Evolutionary conservation across 805 yeast genomes (phyloP), one percentile per base, ranked within the genome.

Genomic region (Cyberlindnera japonica): DNA sequence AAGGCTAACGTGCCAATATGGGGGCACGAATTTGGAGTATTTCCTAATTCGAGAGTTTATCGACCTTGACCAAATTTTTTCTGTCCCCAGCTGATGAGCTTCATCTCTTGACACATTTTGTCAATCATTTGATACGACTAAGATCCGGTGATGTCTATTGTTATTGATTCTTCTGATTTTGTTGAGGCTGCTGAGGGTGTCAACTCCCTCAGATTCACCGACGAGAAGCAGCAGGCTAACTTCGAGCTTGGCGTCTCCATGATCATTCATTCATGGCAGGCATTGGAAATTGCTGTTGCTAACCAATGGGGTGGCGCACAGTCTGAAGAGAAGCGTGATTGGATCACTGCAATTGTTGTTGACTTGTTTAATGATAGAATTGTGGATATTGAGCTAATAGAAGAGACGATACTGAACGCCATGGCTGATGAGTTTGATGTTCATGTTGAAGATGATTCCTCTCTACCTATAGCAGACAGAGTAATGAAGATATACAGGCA

Each of bases 281-380:
- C 84, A 18, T 67, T 93, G 37, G 72, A 76, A 34, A 83, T 85
- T 1, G 99, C 99, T 0, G 98, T 93, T 9, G 95, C 79, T 6
- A 88, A 86, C 59, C 69, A 72, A 22, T 93, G 99, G 98, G 99
- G 99, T 44, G 99, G 99, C 1, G 80, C 96, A 12, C 84, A 86
- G 25, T 82, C 95, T 12, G 77, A 74, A 1, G 97, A 86, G 27
- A 93, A 93, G 62, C 74, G 99, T 57, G 99, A 93, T 60, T 93
- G 99, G 99, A 74, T 91, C 48, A 77, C 86, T 5, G 95, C 87
- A 5, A 67, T 86, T 12, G 77, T 91, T 3, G 75, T 89, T 21
- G 97, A 88, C 25, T 69, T 89, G 38, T 93, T 91, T 57, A 69
- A 62, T 32, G 80, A 74, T 34, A 74, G 69, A 37, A 71, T 75